Evolutionary conservation across 768 basidiomycete species (phyloP).

Genomic region (Neoboletus subvelutipes): DNA sequence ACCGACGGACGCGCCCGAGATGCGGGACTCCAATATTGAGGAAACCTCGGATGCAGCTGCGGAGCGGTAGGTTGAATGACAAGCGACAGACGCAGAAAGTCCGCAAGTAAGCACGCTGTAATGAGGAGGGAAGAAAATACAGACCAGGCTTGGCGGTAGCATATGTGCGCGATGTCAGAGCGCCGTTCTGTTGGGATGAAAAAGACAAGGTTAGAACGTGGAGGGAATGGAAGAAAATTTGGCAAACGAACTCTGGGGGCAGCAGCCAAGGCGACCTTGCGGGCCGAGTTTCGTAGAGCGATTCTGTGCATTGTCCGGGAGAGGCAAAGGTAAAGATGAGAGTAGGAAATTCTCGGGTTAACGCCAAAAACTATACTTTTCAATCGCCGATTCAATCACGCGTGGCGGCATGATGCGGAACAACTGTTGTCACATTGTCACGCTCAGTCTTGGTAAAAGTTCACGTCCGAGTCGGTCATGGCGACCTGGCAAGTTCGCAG

Average conservation of each 20-base stretch:
- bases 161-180: conserved; percentile 75
- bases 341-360: conserved; percentile 36
- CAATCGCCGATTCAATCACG: conserved; percentile 29
- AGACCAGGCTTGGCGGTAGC: conserved; percentile 97
- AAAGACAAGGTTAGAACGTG: conserved; percentile 10
- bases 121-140: conserved; percentile 28
- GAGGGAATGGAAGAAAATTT: conserved; percentile 11
- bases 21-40: conserved; percentile 97
- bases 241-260: conserved; percentile 52
- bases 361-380: conserved; percentile 34
- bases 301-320: conserved; percentile 74
- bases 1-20: conserved; percentile 86
- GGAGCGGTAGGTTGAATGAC: conserved; percentile 32
- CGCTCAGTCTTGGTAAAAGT: background rate
- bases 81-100: conserved; percentile 12
- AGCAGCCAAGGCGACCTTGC: conserved; percentile 72
- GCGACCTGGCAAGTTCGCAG: conserved; percentile 18
- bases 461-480: conserved; percentile 14
- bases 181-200: conserved; percentile 34
- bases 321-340: conserved; percentile 46
- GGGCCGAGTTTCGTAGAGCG: conserved; percentile 80
- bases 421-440: conserved; percentile 10
- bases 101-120: conserved; percentile 3
- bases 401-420: conserved; percentile 10
- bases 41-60: conserved; percentile 98